Evolutionary conservation across 2,329 filamentous ascomycete genomes (phyloP).

Genomic region (Grosmannia clavigera): DNA sequence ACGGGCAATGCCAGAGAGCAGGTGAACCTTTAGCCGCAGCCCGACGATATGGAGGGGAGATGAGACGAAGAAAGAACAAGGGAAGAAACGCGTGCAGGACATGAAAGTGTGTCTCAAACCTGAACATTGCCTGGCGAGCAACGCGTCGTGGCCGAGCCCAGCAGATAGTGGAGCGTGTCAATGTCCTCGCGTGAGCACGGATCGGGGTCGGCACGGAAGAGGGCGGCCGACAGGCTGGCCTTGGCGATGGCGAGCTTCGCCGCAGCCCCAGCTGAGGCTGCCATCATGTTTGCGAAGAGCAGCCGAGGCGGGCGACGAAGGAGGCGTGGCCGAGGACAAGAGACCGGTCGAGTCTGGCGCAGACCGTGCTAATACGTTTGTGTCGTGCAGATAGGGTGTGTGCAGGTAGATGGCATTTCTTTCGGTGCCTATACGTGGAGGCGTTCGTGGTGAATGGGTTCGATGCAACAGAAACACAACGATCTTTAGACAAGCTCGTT

Average conservation of each 20-base stretch:
- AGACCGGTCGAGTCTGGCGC: too few relatives aligned
- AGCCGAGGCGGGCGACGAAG: not conserved
- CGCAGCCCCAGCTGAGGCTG: conserved; percentile 40
- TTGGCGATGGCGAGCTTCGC: conserved; percentile 67
- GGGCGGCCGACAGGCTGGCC: conserved; percentile 61
- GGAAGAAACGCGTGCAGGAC: conserved; percentile 6
- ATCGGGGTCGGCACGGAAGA: conserved; percentile 62
- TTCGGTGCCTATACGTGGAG: too few relatives aligned
- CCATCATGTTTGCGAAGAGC: not conserved
- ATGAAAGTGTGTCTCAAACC: conserved; percentile 48
- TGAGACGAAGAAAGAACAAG: conserved; percentile 2
- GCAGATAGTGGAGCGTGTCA: conserved; percentile 51
- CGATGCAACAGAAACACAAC: too few relatives aligned
- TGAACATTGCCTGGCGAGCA: conserved; percentile 76
- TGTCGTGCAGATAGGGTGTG: too few relatives aligned
- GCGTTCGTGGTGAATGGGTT: too few relatives aligned
- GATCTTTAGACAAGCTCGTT: too few relatives aligned
- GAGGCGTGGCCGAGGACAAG: too few relatives aligned
- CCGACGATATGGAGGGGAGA: conserved; percentile 4
- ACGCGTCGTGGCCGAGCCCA: conserved; percentile 52
- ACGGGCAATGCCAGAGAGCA: conserved; percentile 13
- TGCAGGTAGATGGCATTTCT: too few relatives aligned
- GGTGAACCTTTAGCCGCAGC: conserved; percentile 22
- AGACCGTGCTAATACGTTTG: too few relatives aligned
- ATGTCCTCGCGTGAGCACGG: conserved; percentile 58